Evolutionary conservation across 441 rosid species (phyloP), one percentile per base, ranked within the genome.

Genomic region (Melastoma candidum): DNA sequence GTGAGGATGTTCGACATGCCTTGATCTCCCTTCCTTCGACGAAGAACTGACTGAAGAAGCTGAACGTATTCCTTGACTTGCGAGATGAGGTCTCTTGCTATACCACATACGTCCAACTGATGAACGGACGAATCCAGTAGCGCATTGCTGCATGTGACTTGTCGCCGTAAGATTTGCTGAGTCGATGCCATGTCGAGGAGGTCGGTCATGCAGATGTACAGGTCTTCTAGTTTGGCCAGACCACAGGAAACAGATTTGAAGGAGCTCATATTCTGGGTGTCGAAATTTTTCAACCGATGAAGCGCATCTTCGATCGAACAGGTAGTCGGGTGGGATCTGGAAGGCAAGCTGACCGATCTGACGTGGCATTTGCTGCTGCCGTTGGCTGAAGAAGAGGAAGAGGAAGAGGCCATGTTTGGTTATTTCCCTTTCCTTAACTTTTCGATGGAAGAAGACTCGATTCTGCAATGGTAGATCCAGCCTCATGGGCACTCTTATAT

Each of bases 281-380:
- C 57, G 57, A 39, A 61, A 2, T 58, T 44, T 13, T 53, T 47
- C 41, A 61, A 22, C 48, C 14, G 32, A 12, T 26, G 47, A 47
- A 53, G 47, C 65, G 54, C 53, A n/a, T 47, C 26, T 24, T 61
- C 65, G 43, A 61, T 32, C 46, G 41, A 41, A 26, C 7, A 25
- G 3, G 65, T 54, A 4, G 45, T 48, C 7, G 65, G 65, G 49
- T 54, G 59, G 43, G 59, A 54, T 13, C 65, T 48, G 13, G 53
- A 49, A 12, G 65, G 59, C 44, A 54, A 61, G 59, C 65, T 54
- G 24, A 48, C 26, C 9, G 59, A 54, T 44, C 65, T 10, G 17
- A 47, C 36, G 6, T 6, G 11, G 3, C 57, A 54, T 54, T 43
- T 46, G 26, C 47, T 9, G 8, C 4, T 43, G 10, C 27, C 11